Evolutionary conservation across 2,329 filamentous ascomycete genomes (phyloP).

Genomic region (Thielaviopsis ethacetica): DNA sequence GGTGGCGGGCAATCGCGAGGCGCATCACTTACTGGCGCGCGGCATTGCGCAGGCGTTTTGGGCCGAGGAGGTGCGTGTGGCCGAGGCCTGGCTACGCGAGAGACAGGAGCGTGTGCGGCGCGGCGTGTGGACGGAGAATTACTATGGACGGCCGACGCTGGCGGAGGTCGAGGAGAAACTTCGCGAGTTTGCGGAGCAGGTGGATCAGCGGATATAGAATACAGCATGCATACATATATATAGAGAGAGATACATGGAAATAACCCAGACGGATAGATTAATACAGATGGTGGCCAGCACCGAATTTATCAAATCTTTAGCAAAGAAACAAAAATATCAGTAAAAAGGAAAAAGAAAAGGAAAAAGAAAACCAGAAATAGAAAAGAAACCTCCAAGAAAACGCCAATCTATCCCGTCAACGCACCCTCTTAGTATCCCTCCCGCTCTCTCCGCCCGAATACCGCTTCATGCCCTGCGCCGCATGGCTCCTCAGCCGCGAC

Average conservation of each 20-base stretch:
- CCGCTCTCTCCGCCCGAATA: conserved; percentile 16
- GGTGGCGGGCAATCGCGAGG: conserved; percentile 14
- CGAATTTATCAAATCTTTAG: not conserved
- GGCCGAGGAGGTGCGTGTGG: conserved; percentile 28
- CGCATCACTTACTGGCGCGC: conserved; percentile 17
- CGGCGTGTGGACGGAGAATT: conserved; percentile 34
- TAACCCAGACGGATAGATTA: no score
- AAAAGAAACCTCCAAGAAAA: not conserved
- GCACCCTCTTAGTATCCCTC: conserved; percentile 13
- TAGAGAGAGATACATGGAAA: no score
- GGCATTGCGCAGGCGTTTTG: conserved; percentile 28
- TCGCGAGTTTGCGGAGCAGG: conserved; percentile 13
- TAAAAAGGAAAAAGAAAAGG: not conserved
- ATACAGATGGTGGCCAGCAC: not conserved
- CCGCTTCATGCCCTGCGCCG: conserved; percentile 18
- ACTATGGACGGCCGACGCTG: conserved; percentile 31
- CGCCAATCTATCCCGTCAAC: not conserved
- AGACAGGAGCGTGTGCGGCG: conserved; percentile 22
- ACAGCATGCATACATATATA: no score
- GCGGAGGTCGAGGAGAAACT: conserved; percentile 25
- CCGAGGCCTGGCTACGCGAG: conserved; percentile 29
- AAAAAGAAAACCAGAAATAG: not conserved
- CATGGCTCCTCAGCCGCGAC: conserved; percentile 5
- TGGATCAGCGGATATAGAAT: not conserved
- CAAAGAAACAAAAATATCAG: not conserved